Conservation (phyloP, 352 stramenopile species). For the Globisporangium solare region DNA sequence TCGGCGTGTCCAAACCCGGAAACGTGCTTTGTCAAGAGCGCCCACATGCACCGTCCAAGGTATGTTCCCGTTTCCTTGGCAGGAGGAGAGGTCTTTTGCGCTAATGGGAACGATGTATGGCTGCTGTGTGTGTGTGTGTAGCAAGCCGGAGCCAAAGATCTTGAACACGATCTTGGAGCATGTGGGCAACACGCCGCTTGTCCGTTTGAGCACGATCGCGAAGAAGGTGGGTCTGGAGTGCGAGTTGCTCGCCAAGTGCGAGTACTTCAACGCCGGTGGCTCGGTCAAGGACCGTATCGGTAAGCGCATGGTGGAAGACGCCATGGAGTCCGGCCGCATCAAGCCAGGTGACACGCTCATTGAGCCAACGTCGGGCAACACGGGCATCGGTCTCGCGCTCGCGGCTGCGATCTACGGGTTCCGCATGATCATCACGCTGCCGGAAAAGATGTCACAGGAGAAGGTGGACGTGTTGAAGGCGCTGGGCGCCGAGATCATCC, state of each 20-base stretch:
- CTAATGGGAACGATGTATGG: not conserved
- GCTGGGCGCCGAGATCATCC: conserved; percentile 93
- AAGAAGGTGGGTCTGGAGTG: conserved; percentile 81
- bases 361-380: conserved; percentile 98
- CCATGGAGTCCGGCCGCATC: conserved; percentile 88
- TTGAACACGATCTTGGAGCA: conserved; percentile 92
- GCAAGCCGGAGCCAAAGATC: conserved; percentile 70
- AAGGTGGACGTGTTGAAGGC: conserved; percentile 95
- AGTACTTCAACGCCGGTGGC: conserved; percentile 95
- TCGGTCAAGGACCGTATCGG: conserved; percentile 90
- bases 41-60: conserved; percentile 59
- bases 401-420: conserved; percentile 96
- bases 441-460: conserved; percentile 95
- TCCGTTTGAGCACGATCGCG: conserved; percentile 89
- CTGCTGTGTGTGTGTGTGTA: conserved; percentile 12
- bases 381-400: conserved; percentile 95
- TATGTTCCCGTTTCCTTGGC: conserved; percentile 13
- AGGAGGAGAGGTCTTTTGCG: too few species aligned
- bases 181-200: conserved; percentile 93
- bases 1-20: conserved; percentile 40
- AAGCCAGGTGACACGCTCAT: conserved; percentile 94
- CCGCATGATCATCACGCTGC: conserved; percentile 88
- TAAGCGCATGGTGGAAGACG: conserved; percentile 90
- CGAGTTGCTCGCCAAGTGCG: conserved; percentile 93
- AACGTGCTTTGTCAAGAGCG: conserved; percentile 62